Evolutionary conservation across 805 yeast genomes (phyloP).

Genomic region (Metschnikowia hibisci): DNA sequence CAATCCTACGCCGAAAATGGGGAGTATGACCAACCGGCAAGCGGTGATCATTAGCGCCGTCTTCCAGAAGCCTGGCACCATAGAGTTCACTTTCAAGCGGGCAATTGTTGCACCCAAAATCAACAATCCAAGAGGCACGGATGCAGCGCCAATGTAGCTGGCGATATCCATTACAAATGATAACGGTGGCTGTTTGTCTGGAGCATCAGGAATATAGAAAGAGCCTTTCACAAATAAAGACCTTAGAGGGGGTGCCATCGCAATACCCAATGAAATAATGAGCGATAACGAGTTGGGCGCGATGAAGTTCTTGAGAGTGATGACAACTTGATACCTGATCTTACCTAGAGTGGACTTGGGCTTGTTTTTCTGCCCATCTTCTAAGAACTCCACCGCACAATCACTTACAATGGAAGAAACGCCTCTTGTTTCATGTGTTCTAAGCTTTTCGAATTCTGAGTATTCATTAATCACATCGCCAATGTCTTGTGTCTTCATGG

Average conservation of each 20-base stretch:
- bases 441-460: constrained; percentile 43
- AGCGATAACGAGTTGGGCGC: constrained; percentile 74
- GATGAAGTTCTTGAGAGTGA: constrained; percentile 45
- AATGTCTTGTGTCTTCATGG: constrained; percentile 31
- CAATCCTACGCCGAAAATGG: constrained; percentile 68
- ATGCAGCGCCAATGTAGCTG: constrained; percentile 76
- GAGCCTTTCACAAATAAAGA: constrained; percentile 51
- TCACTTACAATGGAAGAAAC: neutral
- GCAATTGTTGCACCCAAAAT: constrained; percentile 87
- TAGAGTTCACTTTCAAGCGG: constrained; percentile 52
- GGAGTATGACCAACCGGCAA: constrained; percentile 62
- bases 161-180: constrained; percentile 82
- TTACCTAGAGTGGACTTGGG: neutral
- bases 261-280: constrained; percentile 57
- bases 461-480: constrained; percentile 41
- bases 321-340: constrained; percentile 1
- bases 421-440: constrained; percentile 14
- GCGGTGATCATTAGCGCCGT: constrained; percentile 56
- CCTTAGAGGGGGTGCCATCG: constrained; percentile 75
- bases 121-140: constrained; percentile 82
- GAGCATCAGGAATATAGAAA: constrained; percentile 64
- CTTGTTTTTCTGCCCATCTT: neutral
- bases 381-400: constrained; percentile 12
- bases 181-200: constrained; percentile 79
- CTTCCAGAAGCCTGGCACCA: constrained; percentile 72